Conservation (phyloP, 192 early-diverging fungal species). For the Phycomyces nitens region DNA sequence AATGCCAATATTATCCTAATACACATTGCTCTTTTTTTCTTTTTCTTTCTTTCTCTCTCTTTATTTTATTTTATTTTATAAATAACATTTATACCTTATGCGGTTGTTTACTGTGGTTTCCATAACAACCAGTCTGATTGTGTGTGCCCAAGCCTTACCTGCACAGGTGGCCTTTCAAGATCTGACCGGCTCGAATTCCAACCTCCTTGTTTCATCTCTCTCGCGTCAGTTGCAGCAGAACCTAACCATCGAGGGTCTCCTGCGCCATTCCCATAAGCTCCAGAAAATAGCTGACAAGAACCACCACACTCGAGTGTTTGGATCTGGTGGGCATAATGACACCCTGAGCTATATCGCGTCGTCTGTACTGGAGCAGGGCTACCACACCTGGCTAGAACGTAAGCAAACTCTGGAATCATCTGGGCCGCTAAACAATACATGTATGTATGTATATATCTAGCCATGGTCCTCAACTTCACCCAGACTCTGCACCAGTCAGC, state of each 20-base stretch:
- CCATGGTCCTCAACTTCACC: background rate
- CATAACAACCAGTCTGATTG: background rate
- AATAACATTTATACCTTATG: background rate
- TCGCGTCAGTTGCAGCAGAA: background rate
- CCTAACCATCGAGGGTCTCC: background rate
- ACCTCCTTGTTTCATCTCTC: background rate
- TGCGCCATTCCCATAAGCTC: background rate
- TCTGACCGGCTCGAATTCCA: background rate
- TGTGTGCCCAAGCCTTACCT: background rate
- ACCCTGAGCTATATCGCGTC: background rate
- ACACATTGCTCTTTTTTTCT: too few species aligned
- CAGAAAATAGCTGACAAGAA: background rate
- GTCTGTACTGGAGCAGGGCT: background rate
- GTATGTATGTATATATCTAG: background rate
- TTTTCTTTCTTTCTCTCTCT: too few species aligned
- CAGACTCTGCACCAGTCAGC: background rate
- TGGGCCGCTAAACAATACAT: too few species aligned
- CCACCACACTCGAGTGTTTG: background rate
- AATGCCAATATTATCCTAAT: too few species aligned
- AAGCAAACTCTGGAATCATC: too few species aligned
- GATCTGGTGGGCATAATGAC: background rate
- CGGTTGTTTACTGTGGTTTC: background rate
- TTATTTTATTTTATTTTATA: too few species aligned
- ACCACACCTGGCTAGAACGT: background rate
- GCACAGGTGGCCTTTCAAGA: background rate